These are phyloP conservation scores for Penicillium chermesinum DNA, from an alignment of 495 filamentous ascomycete species.

Conservation along the genomic window DNA sequence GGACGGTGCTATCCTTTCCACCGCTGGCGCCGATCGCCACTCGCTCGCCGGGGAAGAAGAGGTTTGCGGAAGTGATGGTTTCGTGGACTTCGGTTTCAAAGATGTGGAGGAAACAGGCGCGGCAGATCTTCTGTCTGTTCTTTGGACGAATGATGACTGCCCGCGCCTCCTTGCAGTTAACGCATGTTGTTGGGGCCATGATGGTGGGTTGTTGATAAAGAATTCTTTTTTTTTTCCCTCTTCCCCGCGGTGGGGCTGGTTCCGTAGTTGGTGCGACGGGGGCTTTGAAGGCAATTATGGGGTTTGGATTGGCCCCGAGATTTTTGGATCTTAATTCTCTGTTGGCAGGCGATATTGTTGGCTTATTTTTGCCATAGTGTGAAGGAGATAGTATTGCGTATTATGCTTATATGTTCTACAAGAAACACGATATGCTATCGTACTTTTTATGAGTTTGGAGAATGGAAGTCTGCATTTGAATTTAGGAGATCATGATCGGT, in stretches of 20 bases:
- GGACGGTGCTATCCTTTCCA: slow-evolving; percentile 95
- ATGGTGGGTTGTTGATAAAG: slow-evolving; percentile 10
- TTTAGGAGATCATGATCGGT: too few species aligned
- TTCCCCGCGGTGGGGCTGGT: slow-evolving; percentile 5
- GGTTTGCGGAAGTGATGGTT: slow-evolving; percentile 70
- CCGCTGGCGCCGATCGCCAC: slow-evolving; percentile 95
- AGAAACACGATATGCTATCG: too few species aligned
- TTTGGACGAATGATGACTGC: slow-evolving; percentile 92
- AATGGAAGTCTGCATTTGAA: too few species aligned
- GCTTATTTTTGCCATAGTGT: too few species aligned
- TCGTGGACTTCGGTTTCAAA: slow-evolving; percentile 94
- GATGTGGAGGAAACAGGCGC: slow-evolving; percentile 72
- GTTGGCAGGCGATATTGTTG: too few species aligned
- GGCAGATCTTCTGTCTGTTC: slow-evolving; percentile 88
- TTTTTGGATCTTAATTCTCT: too few species aligned
- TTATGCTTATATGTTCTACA: too few species aligned
- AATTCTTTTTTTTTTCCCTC: slow-evolving; percentile 21
- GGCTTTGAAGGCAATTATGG: not conserved
- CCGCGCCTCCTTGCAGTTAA: slow-evolving; percentile 65
- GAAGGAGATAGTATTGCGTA: too few species aligned
- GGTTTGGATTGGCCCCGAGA: not conserved
- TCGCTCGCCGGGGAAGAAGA: slow-evolving; percentile 81
- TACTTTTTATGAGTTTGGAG: too few species aligned
- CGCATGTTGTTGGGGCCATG: slow-evolving; percentile 63
- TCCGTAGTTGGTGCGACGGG: slow-evolving; percentile 1